A percentile compares a stretch with the other conserved stretches of the same genome.
These are phyloP conservation scores for Arxiozyma bovina DNA, from an alignment of 1,139 yeast genomes.

Conservation along the genomic window DNA sequence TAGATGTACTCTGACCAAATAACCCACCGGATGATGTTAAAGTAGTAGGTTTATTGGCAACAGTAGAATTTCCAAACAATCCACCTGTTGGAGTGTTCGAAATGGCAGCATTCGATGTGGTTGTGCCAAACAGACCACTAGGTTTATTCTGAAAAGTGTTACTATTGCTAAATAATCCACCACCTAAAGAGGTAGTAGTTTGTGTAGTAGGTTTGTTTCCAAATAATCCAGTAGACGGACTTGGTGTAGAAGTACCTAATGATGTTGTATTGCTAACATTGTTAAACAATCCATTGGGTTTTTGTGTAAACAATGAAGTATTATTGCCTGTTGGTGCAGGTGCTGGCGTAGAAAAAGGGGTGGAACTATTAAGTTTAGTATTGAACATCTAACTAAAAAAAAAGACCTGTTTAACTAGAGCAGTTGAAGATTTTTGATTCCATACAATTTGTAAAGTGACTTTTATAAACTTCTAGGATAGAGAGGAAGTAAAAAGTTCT, in stretches of 20 bases:
- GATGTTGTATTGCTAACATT: constrained; percentile 8
- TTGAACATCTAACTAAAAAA: background rate
- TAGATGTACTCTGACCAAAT: constrained; percentile 2
- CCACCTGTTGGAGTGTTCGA: constrained; percentile 17
- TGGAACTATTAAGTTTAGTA: constrained; percentile 18
- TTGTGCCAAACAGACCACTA: constrained; percentile 4
- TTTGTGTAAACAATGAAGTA: constrained; percentile 21
- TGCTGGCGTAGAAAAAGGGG: constrained; percentile 30
- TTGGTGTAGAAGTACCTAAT: constrained; percentile 21
- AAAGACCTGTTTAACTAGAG: background rate
- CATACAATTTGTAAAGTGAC: background rate
- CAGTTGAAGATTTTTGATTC: background rate
- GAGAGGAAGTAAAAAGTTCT: background rate
- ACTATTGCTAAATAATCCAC: constrained; percentile 23
- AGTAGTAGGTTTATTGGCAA: constrained; percentile 9
- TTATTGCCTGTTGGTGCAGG: constrained; percentile 13
- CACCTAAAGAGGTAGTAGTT: constrained; percentile 9
- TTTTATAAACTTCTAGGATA: background rate
- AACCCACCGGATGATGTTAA: background rate
- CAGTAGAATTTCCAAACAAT: constrained; percentile 16
- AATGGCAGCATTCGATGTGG: background rate
- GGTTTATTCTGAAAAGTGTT: constrained; percentile 8
- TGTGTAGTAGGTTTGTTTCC: constrained; percentile 17
- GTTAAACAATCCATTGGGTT: constrained; percentile 21
- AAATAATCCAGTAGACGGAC: constrained; percentile 23